Evolutionary conservation across 768 basidiomycete species (phyloP).

Genomic region (Pisolithus tinctorius): DNA sequence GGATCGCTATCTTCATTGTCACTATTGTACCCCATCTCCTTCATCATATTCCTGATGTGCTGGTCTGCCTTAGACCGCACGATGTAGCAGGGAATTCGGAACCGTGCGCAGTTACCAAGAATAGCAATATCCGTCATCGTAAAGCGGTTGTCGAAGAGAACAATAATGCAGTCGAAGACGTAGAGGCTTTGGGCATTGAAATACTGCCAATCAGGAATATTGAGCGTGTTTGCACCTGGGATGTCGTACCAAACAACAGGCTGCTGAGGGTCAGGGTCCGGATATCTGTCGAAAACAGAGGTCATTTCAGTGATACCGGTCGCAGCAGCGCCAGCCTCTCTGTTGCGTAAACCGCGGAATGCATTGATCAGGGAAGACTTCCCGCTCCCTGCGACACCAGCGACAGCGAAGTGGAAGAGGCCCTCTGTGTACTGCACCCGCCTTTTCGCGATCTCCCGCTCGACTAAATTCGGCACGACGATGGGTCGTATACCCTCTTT

Average conservation of each 20-base stretch:
- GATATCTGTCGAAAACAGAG: conserved; percentile 16
- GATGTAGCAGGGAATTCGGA: conserved; percentile 28
- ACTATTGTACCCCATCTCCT: conserved; percentile 15
- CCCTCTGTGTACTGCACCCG: conserved; percentile 17
- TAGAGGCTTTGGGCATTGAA: conserved; percentile 31
- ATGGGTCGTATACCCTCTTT: conserved; percentile 19
- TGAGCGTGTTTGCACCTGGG: conserved; percentile 29
- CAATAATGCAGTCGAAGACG: conserved; percentile 28
- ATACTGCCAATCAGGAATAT: conserved; percentile 28
- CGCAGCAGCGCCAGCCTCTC: conserved; percentile 17
- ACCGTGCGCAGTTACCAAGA: conserved; percentile 22
- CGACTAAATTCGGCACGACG: conserved; percentile 15
- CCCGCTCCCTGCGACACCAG: conserved; percentile 27
- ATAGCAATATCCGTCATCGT: conserved; percentile 29
- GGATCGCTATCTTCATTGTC: conserved; percentile 12
- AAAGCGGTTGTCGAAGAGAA: conserved; percentile 28
- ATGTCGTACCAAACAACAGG: conserved; percentile 30
- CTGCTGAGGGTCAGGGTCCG: conserved; percentile 11
- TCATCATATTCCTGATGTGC: conserved; percentile 21
- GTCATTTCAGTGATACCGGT: conserved; percentile 27
- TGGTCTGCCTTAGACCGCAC: conserved; percentile 28
- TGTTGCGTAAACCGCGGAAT: conserved; percentile 24
- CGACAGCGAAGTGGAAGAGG: conserved; percentile 26
- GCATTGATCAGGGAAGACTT: conserved; percentile 34
- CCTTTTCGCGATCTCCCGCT: conserved; percentile 10